Conservation (phyloP, 768 basidiomycete genomes). For the Tulasnella sp. region DNA sequence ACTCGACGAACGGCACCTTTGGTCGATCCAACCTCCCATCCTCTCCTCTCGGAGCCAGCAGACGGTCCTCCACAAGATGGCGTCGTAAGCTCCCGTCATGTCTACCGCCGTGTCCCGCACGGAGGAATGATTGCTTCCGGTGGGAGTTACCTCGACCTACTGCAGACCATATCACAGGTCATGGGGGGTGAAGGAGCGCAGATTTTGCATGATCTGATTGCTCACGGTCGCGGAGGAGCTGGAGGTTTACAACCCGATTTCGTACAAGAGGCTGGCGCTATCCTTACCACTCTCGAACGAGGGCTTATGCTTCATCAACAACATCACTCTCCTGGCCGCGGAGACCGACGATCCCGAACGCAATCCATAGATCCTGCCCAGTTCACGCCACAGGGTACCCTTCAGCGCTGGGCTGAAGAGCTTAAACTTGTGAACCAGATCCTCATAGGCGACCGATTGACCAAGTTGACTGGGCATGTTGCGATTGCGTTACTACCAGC, state of each 20-base stretch:
- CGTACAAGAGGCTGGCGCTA: slow-evolving; percentile 25
- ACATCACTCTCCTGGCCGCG: neutral
- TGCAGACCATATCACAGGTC: slow-evolving; percentile 70
- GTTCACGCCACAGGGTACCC: slow-evolving; percentile 67
- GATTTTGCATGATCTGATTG: slow-evolving; percentile 71
- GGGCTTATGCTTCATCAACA: slow-evolving; percentile 3
- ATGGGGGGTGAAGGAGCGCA: slow-evolving; percentile 74
- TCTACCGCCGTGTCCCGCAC: slow-evolving; percentile 40
- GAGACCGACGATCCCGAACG: neutral
- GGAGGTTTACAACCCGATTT: slow-evolving; percentile 73
- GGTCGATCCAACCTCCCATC: slow-evolving; percentile 52
- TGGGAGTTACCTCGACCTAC: slow-evolving; percentile 39
- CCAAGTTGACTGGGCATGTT: slow-evolving; percentile 59
- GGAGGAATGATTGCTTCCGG: slow-evolving; percentile 33
- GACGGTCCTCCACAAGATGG: slow-evolving; percentile 30
- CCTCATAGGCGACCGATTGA: slow-evolving; percentile 54
- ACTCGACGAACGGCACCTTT: neutral
- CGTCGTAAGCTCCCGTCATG: slow-evolving; percentile 34
- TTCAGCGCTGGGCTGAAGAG: slow-evolving; percentile 85
- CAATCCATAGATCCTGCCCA: slow-evolving; percentile 38
- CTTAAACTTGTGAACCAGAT: slow-evolving; percentile 69
- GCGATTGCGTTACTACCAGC: slow-evolving; percentile 66
- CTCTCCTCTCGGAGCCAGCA: slow-evolving; percentile 53
- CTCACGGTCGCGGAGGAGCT: slow-evolving; percentile 41
- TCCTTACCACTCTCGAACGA: neutral